Evolutionary conservation across 306 rosid species (phyloP).

Genomic region (Fragaria iinumae): DNA sequence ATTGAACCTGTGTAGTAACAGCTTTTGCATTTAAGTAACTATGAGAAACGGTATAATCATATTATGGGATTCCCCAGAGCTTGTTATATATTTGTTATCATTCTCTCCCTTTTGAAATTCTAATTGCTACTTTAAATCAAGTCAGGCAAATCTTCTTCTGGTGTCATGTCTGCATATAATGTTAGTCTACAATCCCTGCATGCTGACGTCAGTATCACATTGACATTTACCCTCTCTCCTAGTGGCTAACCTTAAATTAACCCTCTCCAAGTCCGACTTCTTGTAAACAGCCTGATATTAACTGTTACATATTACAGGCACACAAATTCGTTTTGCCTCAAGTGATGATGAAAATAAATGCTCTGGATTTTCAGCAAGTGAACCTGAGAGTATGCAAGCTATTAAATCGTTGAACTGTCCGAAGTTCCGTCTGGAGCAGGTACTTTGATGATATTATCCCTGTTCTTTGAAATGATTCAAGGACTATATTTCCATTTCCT

Average conservation of each 20-base stretch:
- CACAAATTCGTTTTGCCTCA: conserved; percentile 19
- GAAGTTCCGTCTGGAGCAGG: conserved; percentile 39
- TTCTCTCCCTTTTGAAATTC: neutral
- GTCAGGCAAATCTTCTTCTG: neutral
- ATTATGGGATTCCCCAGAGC: neutral
- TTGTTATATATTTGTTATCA: neutral
- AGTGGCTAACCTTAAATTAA: neutral
- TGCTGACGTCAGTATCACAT: neutral
- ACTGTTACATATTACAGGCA: conserved; percentile 26
- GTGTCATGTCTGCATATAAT: neutral
- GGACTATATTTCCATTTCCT: conserved; percentile 1
- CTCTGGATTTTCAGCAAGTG: conserved; percentile 35
- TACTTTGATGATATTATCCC: conserved; percentile 16
- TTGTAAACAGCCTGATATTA: neutral
- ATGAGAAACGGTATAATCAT: neutral
- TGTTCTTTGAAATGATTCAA: neutral
- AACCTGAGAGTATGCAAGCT: conserved; percentile 38
- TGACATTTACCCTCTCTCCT: neutral
- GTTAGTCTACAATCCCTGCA: neutral
- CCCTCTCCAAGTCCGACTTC: neutral
- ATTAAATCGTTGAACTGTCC: conserved; percentile 35
- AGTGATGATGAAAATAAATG: conserved; percentile 26
- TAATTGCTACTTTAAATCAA: neutral
- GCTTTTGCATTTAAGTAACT: neutral
- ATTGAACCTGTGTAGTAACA: neutral